Percentiles rank a stretch among this genome's conserved stretches.
phyloP scores from a whole-genome alignment of 768 basidiomycete genomes.

The Postia placenta region DNA sequence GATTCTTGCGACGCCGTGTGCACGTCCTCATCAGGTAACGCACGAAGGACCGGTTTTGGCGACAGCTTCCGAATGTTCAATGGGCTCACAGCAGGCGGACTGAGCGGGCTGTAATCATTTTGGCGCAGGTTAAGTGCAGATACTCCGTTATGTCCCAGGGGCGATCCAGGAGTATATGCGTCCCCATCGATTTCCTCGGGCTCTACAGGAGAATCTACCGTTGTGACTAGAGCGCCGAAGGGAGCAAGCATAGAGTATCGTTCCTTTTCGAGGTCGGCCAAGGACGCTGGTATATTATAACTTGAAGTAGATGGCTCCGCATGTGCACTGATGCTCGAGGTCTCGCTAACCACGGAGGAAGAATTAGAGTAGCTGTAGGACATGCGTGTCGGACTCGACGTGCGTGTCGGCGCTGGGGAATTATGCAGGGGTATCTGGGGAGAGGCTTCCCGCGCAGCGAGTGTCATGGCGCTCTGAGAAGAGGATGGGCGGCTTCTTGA shows the following conservation, averaged over 20 bases:
- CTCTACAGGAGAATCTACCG: no score
- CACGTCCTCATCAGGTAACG: not conserved
- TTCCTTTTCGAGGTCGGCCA: no score
- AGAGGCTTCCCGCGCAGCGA: slow-evolving; percentile 12
- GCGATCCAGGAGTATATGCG: not conserved
- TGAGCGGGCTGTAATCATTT: not conserved
- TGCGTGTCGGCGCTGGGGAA: not conserved
- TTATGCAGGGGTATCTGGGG: slow-evolving; percentile 6
- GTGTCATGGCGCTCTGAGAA: slow-evolving; percentile 20
- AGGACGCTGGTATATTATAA: no score
- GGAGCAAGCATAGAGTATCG: no score
- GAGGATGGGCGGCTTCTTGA: slow-evolving; percentile 18
- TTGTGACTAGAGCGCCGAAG: no score
- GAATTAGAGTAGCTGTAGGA: not conserved
- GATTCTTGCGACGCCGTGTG: not conserved
- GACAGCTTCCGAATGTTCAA: not conserved
- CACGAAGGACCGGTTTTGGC: not conserved
- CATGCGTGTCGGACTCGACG: not conserved
- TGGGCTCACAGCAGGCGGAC: not conserved
- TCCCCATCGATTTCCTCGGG: no score
- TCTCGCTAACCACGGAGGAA: not conserved
- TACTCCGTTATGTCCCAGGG: not conserved
- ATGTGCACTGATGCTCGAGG: not conserved
- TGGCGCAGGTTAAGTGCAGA: not conserved
- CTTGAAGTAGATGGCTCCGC: not conserved